Conservation (phyloP, 805 yeast species). For the Lipomyces sp. region DNA sequence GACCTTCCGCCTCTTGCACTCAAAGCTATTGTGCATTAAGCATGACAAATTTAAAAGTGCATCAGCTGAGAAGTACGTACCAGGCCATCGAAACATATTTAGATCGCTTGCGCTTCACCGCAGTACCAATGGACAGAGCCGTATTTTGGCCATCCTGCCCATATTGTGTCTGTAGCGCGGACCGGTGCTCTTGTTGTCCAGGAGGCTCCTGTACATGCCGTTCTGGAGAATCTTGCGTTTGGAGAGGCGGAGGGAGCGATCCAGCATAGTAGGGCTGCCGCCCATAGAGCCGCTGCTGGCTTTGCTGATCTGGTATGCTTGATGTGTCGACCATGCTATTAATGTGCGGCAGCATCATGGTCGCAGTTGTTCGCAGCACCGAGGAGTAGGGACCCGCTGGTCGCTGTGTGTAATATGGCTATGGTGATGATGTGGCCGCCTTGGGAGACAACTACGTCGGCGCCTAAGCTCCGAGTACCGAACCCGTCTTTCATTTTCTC, state of each 20-base stretch:
- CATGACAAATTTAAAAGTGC: not conserved
- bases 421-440: too few relatives aligned
- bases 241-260: not conserved
- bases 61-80: conserved; percentile 7
- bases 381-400: too few relatives aligned
- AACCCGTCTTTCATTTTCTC: too few relatives aligned
- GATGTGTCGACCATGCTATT: conserved; percentile 13
- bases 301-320: not conserved
- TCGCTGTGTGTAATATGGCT: too few relatives aligned
- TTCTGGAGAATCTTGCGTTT: not conserved
- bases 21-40: conserved; percentile 22
- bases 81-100: conserved; percentile 36
- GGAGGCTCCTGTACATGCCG: not conserved
- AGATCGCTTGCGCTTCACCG: conserved; percentile 18
- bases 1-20: conserved; percentile 40
- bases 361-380: not conserved
- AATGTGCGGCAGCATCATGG: conserved; percentile 7
- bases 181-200: not conserved
- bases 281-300: not conserved
- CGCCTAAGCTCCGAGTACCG: too few relatives aligned
- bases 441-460: too few relatives aligned
- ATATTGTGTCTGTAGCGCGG: not conserved
- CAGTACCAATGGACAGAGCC: not conserved
- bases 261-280: not conserved
- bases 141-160: not conserved